These are phyloP conservation scores for Populus pruinosa DNA, from an alignment of 345 rosid genomes.

Conservation along the genomic window DNA sequence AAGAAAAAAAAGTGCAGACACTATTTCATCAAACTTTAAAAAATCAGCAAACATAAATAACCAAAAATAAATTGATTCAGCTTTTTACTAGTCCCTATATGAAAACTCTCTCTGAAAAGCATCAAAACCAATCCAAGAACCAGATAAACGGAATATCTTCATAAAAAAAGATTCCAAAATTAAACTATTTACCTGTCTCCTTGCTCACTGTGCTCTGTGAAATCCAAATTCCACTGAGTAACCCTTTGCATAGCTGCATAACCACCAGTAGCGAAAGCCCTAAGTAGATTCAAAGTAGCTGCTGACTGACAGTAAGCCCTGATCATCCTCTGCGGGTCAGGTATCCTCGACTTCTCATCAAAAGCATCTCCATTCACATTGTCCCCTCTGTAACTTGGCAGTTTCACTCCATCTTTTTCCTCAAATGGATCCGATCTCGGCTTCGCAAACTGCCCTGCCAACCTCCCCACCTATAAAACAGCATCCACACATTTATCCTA, in stretches of 20 bases:
- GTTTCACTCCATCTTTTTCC: constrained; percentile 28
- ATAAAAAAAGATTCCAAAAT: not conserved
- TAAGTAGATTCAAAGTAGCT: constrained; percentile 29
- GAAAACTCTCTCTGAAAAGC: not conserved
- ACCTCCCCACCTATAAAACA: constrained; percentile 24
- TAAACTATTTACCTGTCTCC: constrained; percentile 21
- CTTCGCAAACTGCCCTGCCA: constrained; percentile 34
- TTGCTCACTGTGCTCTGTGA: constrained; percentile 29
- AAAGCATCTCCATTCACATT: constrained; percentile 28
- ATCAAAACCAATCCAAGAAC: not conserved
- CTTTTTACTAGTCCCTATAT: not conserved
- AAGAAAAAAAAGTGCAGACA: not conserved
- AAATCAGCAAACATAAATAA: not conserved
- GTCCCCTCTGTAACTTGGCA: constrained; percentile 31
- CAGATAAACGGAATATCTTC: not conserved
- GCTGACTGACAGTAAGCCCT: constrained; percentile 32
- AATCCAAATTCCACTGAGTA: constrained; percentile 31
- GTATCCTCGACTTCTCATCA: constrained; percentile 24
- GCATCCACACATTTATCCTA: not conserved
- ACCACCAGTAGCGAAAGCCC: constrained; percentile 31
- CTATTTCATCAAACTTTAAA: not conserved
- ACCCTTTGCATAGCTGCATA: constrained; percentile 36
- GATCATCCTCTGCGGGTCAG: constrained; percentile 31
- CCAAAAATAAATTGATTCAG: not conserved
- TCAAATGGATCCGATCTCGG: constrained; percentile 27